Evolutionary conservation across 345 rosid species (phyloP).

Genomic region (Eucalyptus erythrocorys): DNA sequence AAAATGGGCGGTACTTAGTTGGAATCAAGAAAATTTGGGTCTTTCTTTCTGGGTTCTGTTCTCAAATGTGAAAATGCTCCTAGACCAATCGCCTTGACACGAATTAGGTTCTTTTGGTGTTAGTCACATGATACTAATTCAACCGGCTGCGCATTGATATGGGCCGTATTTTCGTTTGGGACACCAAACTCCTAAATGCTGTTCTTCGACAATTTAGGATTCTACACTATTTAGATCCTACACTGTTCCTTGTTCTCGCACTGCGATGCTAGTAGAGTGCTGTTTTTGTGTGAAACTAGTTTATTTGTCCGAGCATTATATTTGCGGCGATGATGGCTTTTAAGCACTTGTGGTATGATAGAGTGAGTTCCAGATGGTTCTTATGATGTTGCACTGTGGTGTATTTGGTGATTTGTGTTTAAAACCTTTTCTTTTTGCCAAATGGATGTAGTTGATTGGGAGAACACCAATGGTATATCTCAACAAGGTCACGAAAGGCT

Average conservation of each 20-base stretch:
- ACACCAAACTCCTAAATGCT: background rate
- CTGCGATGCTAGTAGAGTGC: background rate
- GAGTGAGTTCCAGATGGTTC: background rate
- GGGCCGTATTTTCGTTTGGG: background rate
- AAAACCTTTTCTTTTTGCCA: background rate
- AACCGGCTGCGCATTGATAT: background rate
- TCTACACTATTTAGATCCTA: background rate
- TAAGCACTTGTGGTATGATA: background rate
- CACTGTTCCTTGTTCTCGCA: background rate
- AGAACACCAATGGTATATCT: conserved; percentile 91
- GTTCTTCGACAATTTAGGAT: background rate
- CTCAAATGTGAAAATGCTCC: background rate
- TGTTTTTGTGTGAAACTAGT: background rate
- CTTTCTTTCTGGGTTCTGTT: background rate
- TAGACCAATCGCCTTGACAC: background rate
- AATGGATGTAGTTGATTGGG: conserved; percentile 67
- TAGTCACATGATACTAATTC: background rate
- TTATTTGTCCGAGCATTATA: background rate
- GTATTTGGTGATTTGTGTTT: background rate
- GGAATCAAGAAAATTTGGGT: background rate
- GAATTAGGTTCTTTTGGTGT: background rate
- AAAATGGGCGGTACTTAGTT: background rate
- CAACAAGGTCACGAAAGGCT: conserved; percentile 64
- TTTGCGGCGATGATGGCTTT: background rate
- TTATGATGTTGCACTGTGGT: background rate